These are phyloP conservation scores for Penicillium janthinellum DNA, from an alignment of 2,329 filamentous ascomycete genomes.

Conservation along the genomic window DNA sequence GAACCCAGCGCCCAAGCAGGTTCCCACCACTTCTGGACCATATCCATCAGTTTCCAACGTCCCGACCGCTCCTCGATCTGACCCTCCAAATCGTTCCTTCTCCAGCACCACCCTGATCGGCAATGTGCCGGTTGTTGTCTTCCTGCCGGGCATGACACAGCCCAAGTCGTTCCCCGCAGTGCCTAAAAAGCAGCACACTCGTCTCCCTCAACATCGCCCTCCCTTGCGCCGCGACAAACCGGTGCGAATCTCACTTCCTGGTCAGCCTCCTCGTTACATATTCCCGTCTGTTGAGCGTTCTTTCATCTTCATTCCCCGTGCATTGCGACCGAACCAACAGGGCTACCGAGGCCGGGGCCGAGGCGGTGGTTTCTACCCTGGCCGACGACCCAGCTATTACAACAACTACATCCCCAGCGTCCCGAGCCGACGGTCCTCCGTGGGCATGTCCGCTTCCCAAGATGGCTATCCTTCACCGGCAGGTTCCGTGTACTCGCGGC, in stretches of 20 bases:
- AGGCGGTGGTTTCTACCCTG: slow-evolving; percentile 69
- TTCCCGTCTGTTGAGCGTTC: slow-evolving; percentile 88
- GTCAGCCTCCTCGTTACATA: slow-evolving; percentile 78
- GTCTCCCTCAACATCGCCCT: slow-evolving; percentile 90
- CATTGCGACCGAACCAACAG: slow-evolving; percentile 90
- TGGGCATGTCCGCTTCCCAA: slow-evolving; percentile 66
- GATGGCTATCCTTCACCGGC: slow-evolving; percentile 80
- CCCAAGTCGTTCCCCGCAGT: slow-evolving; percentile 73
- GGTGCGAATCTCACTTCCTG: slow-evolving; percentile 86
- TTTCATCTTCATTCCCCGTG: slow-evolving; percentile 96
- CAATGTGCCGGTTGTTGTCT: slow-evolving; percentile 82
- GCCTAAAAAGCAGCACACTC: slow-evolving; percentile 86
- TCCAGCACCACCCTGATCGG: slow-evolving; percentile 83
- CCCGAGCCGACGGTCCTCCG: slow-evolving; percentile 83
- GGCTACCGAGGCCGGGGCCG: slow-evolving; percentile 70
- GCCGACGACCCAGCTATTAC: slow-evolving; percentile 70
- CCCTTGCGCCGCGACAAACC: slow-evolving; percentile 94
- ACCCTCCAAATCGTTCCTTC: slow-evolving; percentile 72
- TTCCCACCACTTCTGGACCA: slow-evolving; percentile 32
- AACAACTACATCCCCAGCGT: slow-evolving; percentile 87
- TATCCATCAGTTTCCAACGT: slow-evolving; percentile 39
- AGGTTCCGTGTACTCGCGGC: slow-evolving; percentile 73
- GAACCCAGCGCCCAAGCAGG: slow-evolving; percentile 37
- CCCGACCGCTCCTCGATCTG: slow-evolving; percentile 56
- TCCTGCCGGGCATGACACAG: slow-evolving; percentile 72